Conservation (phyloP, 441 rosid genomes). For the Bruguiera hainesii region DNA sequence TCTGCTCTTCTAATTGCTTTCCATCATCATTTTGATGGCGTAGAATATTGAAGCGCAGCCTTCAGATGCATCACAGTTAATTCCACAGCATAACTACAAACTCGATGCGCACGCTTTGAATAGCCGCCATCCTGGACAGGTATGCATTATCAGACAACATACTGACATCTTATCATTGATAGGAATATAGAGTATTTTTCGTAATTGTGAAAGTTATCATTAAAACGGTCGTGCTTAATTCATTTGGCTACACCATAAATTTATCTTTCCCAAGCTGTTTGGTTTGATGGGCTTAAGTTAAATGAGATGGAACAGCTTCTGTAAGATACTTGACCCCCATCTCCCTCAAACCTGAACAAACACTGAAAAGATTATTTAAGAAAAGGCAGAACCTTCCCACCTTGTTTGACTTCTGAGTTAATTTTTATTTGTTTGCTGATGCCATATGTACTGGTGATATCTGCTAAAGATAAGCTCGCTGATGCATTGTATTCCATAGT, state of each 20-base stretch:
- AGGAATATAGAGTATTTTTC: background rate
- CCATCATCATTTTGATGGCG: slow-evolving; percentile 23
- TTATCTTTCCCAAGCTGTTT: slow-evolving; percentile 1
- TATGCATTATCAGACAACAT: slow-evolving; percentile 26
- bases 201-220: no score
- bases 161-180: slow-evolving; percentile 3
- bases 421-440: background rate
- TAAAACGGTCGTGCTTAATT: background rate
- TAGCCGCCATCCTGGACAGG: slow-evolving; percentile 95
- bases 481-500: slow-evolving; percentile 45
- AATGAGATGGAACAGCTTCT: slow-evolving; percentile 5
- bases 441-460: slow-evolving; percentile 11
- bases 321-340: background rate
- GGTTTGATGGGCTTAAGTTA: slow-evolving; percentile 6
- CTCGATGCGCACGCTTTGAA: slow-evolving; percentile 87
- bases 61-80: slow-evolving; percentile 71
- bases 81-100: slow-evolving; percentile 98
- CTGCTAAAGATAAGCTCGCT: slow-evolving; percentile 27
- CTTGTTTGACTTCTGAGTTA: background rate
- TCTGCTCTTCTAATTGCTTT: background rate
- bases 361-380: background rate
- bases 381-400: background rate
- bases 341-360: no score
- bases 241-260: background rate
- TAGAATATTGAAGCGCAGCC: slow-evolving; percentile 79